phyloP scores from a whole-genome alignment of 2,329 filamentous ascomycete species.

The Hirsutella rhossiliensis region DNA sequence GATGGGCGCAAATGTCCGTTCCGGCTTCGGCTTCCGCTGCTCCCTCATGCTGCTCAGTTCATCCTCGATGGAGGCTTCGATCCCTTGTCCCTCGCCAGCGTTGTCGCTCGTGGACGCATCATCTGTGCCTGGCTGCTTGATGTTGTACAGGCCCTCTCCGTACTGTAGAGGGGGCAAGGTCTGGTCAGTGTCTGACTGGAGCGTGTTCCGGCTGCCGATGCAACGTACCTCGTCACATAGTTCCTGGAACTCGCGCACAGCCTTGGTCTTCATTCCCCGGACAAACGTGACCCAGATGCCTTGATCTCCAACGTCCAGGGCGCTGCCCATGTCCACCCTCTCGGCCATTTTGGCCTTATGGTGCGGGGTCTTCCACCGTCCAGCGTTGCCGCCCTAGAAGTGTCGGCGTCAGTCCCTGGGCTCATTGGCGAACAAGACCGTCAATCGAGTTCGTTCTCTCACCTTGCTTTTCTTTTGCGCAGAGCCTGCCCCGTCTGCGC shows the following conservation, averaged over 20 bases:
- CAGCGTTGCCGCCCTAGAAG: slow-evolving; percentile 35
- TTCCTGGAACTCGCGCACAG: slow-evolving; percentile 52
- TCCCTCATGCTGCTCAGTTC: slow-evolving; percentile 55
- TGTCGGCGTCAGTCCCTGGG: neutral
- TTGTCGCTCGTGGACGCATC: slow-evolving; percentile 23
- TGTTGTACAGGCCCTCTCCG: slow-evolving; percentile 47
- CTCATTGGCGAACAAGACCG: neutral
- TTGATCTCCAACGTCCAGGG: slow-evolving; percentile 53
- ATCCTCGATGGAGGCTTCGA: slow-evolving; percentile 59
- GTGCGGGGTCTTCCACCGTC: slow-evolving; percentile 50
- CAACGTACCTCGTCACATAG: slow-evolving; percentile 54
- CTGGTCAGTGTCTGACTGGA: slow-evolving; percentile 5
- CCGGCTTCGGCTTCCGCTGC: slow-evolving; percentile 24
- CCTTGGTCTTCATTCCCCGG: slow-evolving; percentile 57
- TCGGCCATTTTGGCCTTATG: slow-evolving; percentile 37
- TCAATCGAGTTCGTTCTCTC: slow-evolving; percentile 2
- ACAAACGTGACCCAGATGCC: slow-evolving; percentile 73
- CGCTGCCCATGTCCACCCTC: slow-evolving; percentile 27
- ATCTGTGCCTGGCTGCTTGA: slow-evolving; percentile 24
- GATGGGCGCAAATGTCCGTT: slow-evolving; percentile 38
- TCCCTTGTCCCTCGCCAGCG: slow-evolving; percentile 43
- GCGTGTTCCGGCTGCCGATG: neutral
- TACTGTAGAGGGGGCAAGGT: slow-evolving; percentile 36
- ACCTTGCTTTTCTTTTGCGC: slow-evolving; percentile 30
- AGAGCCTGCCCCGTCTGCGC: slow-evolving; percentile 13